Base-by-base conservation (phyloP, 139 green algal species). In the Microglena sp. region DNA sequence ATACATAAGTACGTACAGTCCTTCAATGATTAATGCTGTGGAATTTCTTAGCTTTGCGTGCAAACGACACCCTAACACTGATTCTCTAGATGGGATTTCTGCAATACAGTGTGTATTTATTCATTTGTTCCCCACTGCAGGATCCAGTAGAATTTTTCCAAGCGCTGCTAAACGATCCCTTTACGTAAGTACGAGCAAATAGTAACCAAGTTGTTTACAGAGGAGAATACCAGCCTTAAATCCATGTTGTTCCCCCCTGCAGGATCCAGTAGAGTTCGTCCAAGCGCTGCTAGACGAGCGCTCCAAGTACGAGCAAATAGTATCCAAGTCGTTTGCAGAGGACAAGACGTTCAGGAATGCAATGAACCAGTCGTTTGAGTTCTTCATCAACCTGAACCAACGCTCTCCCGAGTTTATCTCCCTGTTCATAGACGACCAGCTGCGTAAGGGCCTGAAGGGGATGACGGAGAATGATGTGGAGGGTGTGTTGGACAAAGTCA, bases 391-490 rank as follows among this genome's bases (percentile, higher is more conserved):
- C 81, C 70, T 93, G 6, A 93, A 91, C 74, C 60, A 71, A 31
- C 80, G 92, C 35, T 87, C 83, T 5, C 87, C 94, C 0, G 94
- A 98, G 80, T 98, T 86, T 83, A 88, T 99, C 58, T 95, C 84
- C 2, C 80, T 97, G 5, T 99, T 92, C 85, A 92, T 99, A 67
- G 94, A 99, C 70, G 89, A 96, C 71, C 89, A 90, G 70, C 85
- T 97, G 66, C 80, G 86, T 29, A 82, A 82, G 50, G 80, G 82
- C 33, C 66, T 88, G 29, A 87, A 88, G 77, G 87, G 81, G 32
- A 82, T 82, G 64, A 89, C 46, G 6, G 92, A 98, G 57, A 82
- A 84, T 26, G 89, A 96, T 21, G 80, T 92, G 40, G 94, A 99
- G 73, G 71, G 63, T 2, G 76, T 89, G 40, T 78, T 98, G 69